Base-by-base conservation (phyloP, 805 yeast genomes). In the Wickerhamiella qilinensis region DNA sequence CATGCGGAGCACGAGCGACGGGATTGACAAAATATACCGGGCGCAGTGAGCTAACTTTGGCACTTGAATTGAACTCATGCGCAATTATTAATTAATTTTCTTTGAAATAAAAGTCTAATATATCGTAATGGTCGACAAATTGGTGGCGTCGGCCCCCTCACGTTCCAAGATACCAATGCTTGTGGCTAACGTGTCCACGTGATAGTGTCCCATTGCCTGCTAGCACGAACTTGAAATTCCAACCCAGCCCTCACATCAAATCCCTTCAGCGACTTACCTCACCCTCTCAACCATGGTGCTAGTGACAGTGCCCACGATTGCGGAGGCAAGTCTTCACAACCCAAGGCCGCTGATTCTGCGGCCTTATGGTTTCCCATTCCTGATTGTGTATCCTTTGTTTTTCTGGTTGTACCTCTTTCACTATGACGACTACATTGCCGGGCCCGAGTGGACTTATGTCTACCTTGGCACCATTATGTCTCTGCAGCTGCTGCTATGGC, bases 391-490 rank as follows among this genome's bases (percentile, higher is more conserved):
- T 55, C 94, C 94, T 4, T 53, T 69, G 16, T 82, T 81, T 56
- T 62, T 63, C 38, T 73, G 79, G 50, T 56, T 82, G 30, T 88
- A 81, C 56, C 51, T 57, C 42, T 60, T 62, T 43, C 72, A 76
- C 41, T 88, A 88, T 57, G 97, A 88, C 41, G 64, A 60, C 41
- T 82, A 82, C 55, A 79, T 88, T 52, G 79, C 70, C 33, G 95
- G 95, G 20, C 69, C 78, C 34, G 98, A 88, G 61, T 91, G 98
- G 97, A 91, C 97, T 0, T 83, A 82, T 57, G 91, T 88, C 28
- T 86, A 73, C 52, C 63, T 84, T 19, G 78, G 93, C 43, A 58
- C 85, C 4, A 65, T 86, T 37, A 57, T 78, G 28, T 73, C 94
- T 2, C 43, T 79, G 42, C 93, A 88, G 54, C 62, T 76, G 33